These are phyloP conservation scores for Tylopilus sp. DNA, from an alignment of 768 basidiomycete genomes.

Conservation along the genomic window DNA sequence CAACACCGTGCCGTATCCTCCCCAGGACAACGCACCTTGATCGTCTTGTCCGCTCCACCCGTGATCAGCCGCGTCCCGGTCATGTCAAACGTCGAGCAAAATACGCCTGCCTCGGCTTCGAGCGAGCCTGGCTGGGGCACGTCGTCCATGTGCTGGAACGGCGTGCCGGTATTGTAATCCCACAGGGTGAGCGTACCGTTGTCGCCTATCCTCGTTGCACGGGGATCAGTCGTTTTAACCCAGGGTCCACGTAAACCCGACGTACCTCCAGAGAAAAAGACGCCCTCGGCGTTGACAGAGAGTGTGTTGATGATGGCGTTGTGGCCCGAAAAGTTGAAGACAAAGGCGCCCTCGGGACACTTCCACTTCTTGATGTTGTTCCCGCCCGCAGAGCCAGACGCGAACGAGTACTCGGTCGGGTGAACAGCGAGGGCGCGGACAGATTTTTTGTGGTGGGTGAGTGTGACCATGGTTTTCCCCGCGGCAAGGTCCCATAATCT, in stretches of 20 bases:
- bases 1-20: neutral
- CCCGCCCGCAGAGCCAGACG: constrained; percentile 93
- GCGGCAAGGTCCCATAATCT: constrained; percentile 98
- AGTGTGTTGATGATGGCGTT: constrained; percentile 97
- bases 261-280: constrained; percentile 92
- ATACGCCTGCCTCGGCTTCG: constrained; percentile 95
- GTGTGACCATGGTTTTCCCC: constrained; percentile 91
- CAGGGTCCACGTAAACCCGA: no score
- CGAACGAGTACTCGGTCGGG: constrained; percentile 96
- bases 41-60: constrained; percentile 97
- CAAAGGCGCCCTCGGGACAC: constrained; percentile 93
- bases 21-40: constrained; percentile 60
- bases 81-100: constrained; percentile 95
- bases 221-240: no score
- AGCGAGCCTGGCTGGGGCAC: constrained; percentile 96
- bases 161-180: constrained; percentile 93
- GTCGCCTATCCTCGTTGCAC: constrained; percentile 55
- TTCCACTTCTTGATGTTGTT: constrained; percentile 99
- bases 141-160: constrained; percentile 93
- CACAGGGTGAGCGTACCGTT: constrained; percentile 90
- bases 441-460: constrained; percentile 99
- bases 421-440: constrained; percentile 93
- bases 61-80: constrained; percentile 94
- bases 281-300: constrained; percentile 91
- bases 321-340: constrained; percentile 95